Evolutionary conservation across 768 basidiomycete genomes (phyloP).

Genomic region (Termitomyces sp.): DNA sequence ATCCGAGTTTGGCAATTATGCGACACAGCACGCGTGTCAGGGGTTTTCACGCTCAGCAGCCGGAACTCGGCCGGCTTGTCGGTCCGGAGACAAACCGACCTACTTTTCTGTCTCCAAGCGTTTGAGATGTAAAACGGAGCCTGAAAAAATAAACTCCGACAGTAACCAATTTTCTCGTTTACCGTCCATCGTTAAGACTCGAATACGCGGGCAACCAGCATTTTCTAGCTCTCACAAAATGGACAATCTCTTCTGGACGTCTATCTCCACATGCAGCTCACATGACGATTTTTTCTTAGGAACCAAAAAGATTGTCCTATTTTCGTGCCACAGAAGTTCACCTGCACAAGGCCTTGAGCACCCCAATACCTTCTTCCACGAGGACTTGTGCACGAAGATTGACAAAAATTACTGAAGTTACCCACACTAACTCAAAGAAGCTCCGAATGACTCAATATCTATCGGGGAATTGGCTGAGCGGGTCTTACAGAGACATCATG

Average conservation of each 20-base stretch:
- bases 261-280: neutral
- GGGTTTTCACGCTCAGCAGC: neutral
- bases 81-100: neutral
- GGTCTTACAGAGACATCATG: slow-evolving; percentile 8
- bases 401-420: neutral
- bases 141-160: neutral
- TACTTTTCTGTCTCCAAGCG: neutral
- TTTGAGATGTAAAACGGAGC: neutral
- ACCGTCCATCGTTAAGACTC: neutral
- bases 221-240: neutral
- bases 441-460: neutral
- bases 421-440: slow-evolving; percentile 2
- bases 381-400: neutral
- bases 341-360: neutral
- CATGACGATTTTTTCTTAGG: neutral
- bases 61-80: neutral
- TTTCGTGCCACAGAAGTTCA: slow-evolving; percentile 2
- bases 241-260: neutral
- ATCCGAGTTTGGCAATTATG: neutral
- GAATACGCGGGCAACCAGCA: neutral
- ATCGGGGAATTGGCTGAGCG: neutral
- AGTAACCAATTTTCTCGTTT: neutral
- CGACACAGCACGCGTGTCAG: neutral
- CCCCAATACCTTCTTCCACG: neutral
- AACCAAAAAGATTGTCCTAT: neutral